Percentiles rank a stretch among this genome's conserved stretches.
These are phyloP conservation scores for Suillus subalutaceus DNA, from an alignment of 768 basidiomycete genomes.

Conservation along the genomic window DNA sequence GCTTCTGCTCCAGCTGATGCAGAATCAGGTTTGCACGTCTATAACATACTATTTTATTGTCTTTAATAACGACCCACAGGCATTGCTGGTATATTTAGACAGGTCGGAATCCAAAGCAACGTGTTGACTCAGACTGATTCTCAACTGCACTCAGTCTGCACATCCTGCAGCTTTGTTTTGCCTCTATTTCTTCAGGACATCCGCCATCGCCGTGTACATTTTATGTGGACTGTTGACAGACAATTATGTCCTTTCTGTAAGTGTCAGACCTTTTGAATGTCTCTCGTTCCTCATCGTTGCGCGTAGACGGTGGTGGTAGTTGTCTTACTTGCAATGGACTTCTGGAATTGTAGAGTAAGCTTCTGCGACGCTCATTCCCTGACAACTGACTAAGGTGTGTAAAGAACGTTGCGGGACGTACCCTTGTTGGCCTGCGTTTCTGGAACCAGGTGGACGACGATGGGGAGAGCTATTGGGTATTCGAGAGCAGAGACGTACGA, in stretches of 20 bases:
- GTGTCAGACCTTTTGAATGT: slow-evolving; percentile 29
- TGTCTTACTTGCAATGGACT: slow-evolving; percentile 93
- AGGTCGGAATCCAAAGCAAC: slow-evolving; percentile 45
- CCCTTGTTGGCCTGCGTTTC: slow-evolving; percentile 91
- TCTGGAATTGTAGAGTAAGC: slow-evolving; percentile 93
- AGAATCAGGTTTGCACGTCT: slow-evolving; percentile 61
- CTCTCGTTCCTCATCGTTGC: slow-evolving; percentile 6
- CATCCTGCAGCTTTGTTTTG: slow-evolving; percentile 86
- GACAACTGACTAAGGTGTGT: slow-evolving; percentile 9
- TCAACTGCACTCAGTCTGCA: slow-evolving; percentile 57
- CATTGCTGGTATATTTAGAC: slow-evolving; percentile 74
- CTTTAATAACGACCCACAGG: slow-evolving; percentile 41
- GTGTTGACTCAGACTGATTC: slow-evolving; percentile 13
- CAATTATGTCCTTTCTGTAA: slow-evolving; percentile 91
- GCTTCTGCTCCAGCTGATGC: slow-evolving; percentile 65
- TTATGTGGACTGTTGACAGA: slow-evolving; percentile 89
- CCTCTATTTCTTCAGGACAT: slow-evolving; percentile 84
- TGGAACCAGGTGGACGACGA: slow-evolving; percentile 99
- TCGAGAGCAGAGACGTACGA: slow-evolving; percentile 93
- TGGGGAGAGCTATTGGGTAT: slow-evolving; percentile 96
- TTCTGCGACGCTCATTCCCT: not conserved
- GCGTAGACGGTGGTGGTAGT: slow-evolving; percentile 86
- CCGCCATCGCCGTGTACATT: slow-evolving; percentile 90
- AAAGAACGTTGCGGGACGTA: slow-evolving; percentile 92
- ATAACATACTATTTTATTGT: slow-evolving; percentile 1